Conservation (phyloP, 352 stramenopile species). For the Phytophthora sp. region DNA sequence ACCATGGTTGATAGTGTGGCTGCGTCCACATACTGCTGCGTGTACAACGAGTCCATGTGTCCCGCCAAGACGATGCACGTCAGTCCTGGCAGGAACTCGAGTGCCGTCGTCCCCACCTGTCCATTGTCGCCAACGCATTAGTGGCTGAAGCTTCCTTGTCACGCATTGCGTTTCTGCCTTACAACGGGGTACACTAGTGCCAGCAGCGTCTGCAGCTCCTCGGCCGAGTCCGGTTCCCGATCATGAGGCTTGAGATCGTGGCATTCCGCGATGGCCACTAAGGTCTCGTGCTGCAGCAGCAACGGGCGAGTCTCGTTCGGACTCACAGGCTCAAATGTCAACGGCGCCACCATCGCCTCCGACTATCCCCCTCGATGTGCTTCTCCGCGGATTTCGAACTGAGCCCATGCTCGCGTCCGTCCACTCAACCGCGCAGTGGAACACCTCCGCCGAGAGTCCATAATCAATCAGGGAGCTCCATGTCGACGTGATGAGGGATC, state of each 20-base stretch:
- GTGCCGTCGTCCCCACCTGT: constrained; percentile 46
- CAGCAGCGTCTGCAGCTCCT: constrained; percentile 51
- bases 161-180: too few species aligned
- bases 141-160: constrained; percentile 41
- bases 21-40: constrained; percentile 71
- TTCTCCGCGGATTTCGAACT: constrained; percentile 1
- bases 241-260: constrained; percentile 18
- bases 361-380: neutral
- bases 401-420: too few species aligned
- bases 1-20: constrained; percentile 75
- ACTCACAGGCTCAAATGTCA: neutral
- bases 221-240: constrained; percentile 9
- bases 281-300: neutral
- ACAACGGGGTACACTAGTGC: constrained; percentile 54
- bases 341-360: neutral
- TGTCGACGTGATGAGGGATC: neutral
- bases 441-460: neutral
- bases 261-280: constrained; percentile 1
- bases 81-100: constrained; percentile 57
- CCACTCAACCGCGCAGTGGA: constrained; percentile 3
- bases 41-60: constrained; percentile 59
- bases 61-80: constrained; percentile 71
- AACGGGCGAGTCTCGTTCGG: constrained; percentile 2
- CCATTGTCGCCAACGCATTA: too few species aligned
- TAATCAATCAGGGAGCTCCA: neutral